Conservation (phyloP, 1,139 yeast species). For the Lodderomyces parapsilosis region DNA sequence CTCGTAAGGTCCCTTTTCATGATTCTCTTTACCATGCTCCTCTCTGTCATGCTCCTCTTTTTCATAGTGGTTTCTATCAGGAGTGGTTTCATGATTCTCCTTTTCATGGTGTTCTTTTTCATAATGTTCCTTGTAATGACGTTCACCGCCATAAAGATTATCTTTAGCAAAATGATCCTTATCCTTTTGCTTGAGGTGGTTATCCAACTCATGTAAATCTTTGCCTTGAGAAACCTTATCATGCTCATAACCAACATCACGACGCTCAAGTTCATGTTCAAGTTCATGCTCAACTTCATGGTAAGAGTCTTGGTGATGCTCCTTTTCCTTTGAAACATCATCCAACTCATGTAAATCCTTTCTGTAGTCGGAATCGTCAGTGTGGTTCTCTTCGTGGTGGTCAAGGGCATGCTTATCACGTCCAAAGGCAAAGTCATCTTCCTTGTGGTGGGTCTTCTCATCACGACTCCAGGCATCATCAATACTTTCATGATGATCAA, state of each 20-base stretch:
- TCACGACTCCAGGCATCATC: conserved; percentile 2
- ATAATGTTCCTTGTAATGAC: conserved; percentile 6
- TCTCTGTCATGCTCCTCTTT: conserved; percentile 7
- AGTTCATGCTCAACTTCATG: conserved; percentile 5
- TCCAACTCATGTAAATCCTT: conserved; percentile 3
- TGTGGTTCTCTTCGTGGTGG: conserved; percentile 1
- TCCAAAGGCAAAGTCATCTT: conserved; percentile 1
- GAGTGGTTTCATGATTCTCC: conserved; percentile 5
- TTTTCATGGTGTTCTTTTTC: conserved; percentile 7
- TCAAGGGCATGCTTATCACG: conserved; percentile 1
- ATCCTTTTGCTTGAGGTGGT: conserved; percentile 3
- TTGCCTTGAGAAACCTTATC: neutral
- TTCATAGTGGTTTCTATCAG: conserved; percentile 7
- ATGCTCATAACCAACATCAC: conserved; percentile 1
- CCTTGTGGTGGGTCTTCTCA: conserved; percentile 4
- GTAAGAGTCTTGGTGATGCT: conserved; percentile 3
- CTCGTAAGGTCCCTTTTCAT: conserved; percentile 6
- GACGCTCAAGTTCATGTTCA: neutral
- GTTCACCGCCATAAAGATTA: conserved; percentile 4
- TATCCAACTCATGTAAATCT: conserved; percentile 4
- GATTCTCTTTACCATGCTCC: conserved; percentile 6
- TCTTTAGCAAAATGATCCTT: conserved; percentile 2
- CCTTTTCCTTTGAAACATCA: conserved; percentile 3
- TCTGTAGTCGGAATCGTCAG: neutral
- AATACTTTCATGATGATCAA: conserved; percentile 1